A percentile compares a stretch with the other conserved stretches of the same genome.
These are phyloP conservation scores for Aspergillus pseudoterreus DNA, from an alignment of 2,329 filamentous ascomycete genomes.

Conservation along the genomic window DNA sequence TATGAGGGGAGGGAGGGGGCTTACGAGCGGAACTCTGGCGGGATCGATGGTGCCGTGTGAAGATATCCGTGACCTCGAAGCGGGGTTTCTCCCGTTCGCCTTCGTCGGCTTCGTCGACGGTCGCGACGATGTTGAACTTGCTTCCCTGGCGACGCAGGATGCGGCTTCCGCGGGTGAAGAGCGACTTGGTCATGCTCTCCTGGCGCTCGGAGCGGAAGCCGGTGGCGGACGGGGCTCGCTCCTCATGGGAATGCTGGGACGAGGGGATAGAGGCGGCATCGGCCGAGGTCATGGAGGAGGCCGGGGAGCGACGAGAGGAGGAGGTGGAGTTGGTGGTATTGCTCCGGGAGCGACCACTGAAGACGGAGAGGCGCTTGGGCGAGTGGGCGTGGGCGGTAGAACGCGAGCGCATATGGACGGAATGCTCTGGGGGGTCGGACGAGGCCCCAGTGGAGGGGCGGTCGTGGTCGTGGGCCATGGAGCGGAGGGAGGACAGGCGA, in stretches of 20 bases:
- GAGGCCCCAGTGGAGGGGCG: conserved; percentile 30
- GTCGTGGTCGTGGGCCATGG: conserved; percentile 21
- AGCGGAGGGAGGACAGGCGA: conserved; percentile 8
- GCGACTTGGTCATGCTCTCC: conserved; percentile 36
- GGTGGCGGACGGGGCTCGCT: conserved; percentile 25
- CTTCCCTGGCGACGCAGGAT: conserved; percentile 46
- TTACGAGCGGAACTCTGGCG: conserved; percentile 35
- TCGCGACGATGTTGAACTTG: conserved; percentile 42
- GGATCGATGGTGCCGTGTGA: conserved; percentile 29
- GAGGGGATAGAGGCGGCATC: conserved; percentile 28
- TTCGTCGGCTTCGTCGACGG: conserved; percentile 40
- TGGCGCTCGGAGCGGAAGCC: conserved; percentile 29
- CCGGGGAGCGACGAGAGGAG: conserved; percentile 45
- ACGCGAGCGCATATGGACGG: conserved; percentile 32
- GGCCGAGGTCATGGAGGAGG: conserved; percentile 38
- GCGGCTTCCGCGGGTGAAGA: conserved; percentile 44
- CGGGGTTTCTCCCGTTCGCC: conserved; percentile 28
- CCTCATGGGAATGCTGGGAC: conserved; percentile 32
- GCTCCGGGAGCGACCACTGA: conserved; percentile 38
- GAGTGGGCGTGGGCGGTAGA: conserved; percentile 34
- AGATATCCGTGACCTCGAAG: conserved; percentile 30
- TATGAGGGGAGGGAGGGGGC: conserved; percentile 13
- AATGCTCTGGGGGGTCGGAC: conserved; percentile 32
- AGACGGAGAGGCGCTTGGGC: conserved; percentile 39
- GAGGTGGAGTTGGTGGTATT: conserved; percentile 51